These are phyloP conservation scores for Suhomyces pyralidae DNA, from an alignment of 805 yeast species.

Conservation along the genomic window DNA sequence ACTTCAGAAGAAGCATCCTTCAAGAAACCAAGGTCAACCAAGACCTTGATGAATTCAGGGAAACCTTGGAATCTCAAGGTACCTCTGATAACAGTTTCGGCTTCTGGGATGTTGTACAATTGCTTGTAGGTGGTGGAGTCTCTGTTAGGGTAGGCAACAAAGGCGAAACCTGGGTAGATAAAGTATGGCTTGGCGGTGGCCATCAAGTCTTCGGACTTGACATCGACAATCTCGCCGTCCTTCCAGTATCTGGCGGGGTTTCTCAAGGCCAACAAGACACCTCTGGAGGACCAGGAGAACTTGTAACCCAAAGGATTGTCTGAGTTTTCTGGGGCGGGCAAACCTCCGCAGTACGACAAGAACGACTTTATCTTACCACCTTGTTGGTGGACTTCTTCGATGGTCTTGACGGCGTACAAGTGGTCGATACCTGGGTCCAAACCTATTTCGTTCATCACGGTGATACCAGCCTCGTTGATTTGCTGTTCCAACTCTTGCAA, in stretches of 20 bases:
- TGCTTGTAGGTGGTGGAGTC: slow-evolving; percentile 94
- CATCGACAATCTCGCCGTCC: slow-evolving; percentile 77
- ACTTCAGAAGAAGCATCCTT: slow-evolving; percentile 67
- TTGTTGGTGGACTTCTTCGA: slow-evolving; percentile 88
- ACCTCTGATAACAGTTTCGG: slow-evolving; percentile 94
- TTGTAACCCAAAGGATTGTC: slow-evolving; percentile 98
- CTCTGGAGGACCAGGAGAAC: slow-evolving; percentile 99
- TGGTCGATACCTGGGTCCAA: slow-evolving; percentile 99
- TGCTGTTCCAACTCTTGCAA: slow-evolving; percentile 81
- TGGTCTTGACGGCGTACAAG: slow-evolving; percentile 96
- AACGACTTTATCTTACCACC: slow-evolving; percentile 94
- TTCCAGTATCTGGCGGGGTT: slow-evolving; percentile 87
- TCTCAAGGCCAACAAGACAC: slow-evolving; percentile 92
- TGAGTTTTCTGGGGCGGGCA: slow-evolving; percentile 97
- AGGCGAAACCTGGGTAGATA: slow-evolving; percentile 92
- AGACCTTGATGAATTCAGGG: slow-evolving; percentile 95
- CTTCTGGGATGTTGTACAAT: slow-evolving; percentile 93
- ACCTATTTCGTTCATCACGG: slow-evolving; percentile 98
- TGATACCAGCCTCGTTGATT: slow-evolving; percentile 90
- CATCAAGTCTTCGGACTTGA: slow-evolving; percentile 90
- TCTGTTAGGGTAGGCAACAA: slow-evolving; percentile 96
- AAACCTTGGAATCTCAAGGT: slow-evolving; percentile 97
- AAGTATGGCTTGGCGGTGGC: slow-evolving; percentile 91
- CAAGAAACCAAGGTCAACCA: slow-evolving; percentile 91
- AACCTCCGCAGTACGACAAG: slow-evolving; percentile 97